These are phyloP conservation scores for Lactifluus rugatus DNA, from an alignment of 768 basidiomycete species.

Conservation along the genomic window DNA sequence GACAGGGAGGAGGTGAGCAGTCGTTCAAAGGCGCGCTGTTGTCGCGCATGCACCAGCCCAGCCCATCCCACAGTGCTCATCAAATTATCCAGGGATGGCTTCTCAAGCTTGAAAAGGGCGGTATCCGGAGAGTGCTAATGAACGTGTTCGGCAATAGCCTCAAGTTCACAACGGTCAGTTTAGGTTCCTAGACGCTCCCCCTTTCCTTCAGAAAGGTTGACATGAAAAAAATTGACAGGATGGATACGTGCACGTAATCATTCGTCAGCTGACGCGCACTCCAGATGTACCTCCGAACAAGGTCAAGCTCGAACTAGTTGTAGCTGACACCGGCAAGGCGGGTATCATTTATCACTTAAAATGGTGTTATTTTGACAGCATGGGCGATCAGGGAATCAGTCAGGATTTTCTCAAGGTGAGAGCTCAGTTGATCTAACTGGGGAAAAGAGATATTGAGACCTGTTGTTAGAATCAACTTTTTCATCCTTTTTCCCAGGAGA, in stretches of 20 bases:
- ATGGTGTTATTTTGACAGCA: background rate
- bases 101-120: conserved; percentile 84
- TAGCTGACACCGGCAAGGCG: conserved; percentile 86
- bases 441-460: background rate
- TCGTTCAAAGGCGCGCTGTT: background rate
- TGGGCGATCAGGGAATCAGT: conserved; percentile 61
- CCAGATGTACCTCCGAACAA: conserved; percentile 45
- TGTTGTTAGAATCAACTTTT: conserved; percentile 76
- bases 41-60: background rate
- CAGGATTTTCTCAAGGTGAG: conserved; percentile 81
- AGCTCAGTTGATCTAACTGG: background rate
- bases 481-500: conserved; percentile 96
- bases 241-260: conserved; percentile 78
- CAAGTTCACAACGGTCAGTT: conserved; percentile 76
- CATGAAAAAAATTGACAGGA: conserved; percentile 35
- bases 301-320: conserved; percentile 72
- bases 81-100: conserved; percentile 58
- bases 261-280: conserved; percentile 60
- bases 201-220: no score
- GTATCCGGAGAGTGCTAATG: conserved; percentile 86
- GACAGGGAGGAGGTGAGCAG: conserved; percentile 51
- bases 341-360: background rate
- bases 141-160: conserved; percentile 91
- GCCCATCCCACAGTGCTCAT: background rate
- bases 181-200: conserved; percentile 21